These are phyloP conservation scores for Lactarius akahatsu DNA, from an alignment of 768 basidiomycete genomes.

Conservation along the genomic window DNA sequence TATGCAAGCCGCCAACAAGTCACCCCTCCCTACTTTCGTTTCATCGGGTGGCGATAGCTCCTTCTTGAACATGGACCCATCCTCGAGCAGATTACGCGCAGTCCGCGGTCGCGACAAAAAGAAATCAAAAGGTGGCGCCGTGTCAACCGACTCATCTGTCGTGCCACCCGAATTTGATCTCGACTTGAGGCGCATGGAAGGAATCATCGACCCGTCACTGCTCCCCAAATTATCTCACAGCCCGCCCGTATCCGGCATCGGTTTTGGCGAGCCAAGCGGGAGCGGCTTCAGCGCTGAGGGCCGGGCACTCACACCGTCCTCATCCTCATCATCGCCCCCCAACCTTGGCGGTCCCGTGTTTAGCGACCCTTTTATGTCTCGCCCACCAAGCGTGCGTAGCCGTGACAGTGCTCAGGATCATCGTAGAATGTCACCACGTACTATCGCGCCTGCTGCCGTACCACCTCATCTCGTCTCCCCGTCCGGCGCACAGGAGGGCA, in stretches of 20 bases:
- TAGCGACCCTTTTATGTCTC: slow-evolving; percentile 29
- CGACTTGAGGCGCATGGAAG: slow-evolving; percentile 76
- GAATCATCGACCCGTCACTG: slow-evolving; percentile 60
- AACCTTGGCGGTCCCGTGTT: slow-evolving; percentile 19
- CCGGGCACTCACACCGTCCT: slow-evolving; percentile 19
- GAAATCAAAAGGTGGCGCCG: slow-evolving; percentile 33
- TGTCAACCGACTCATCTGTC: slow-evolving; percentile 38
- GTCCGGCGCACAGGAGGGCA: slow-evolving; percentile 28
- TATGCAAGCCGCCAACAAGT: slow-evolving; percentile 29
- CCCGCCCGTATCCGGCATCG: slow-evolving; percentile 47
- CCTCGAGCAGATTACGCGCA: slow-evolving; percentile 28
- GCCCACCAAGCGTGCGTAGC: slow-evolving; percentile 11
- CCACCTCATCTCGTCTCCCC: slow-evolving; percentile 21
- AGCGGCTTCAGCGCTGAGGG: slow-evolving; percentile 28
- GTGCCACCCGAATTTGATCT: slow-evolving; percentile 51
- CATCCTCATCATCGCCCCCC: slow-evolving; percentile 22
- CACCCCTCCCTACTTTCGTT: slow-evolving; percentile 29
- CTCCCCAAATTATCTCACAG: slow-evolving; percentile 32
- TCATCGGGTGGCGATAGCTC: slow-evolving; percentile 23
- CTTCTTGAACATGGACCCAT: slow-evolving; percentile 33
- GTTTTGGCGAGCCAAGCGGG: slow-evolving; percentile 38
- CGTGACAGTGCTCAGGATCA: slow-evolving; percentile 21
- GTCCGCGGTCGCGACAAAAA: slow-evolving; percentile 37
- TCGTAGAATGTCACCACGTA: slow-evolving; percentile 21
- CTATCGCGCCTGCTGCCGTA: slow-evolving; percentile 19